A percentile compares a stretch with the other conserved stretches of the same genome.
These are phyloP conservation scores for Arctostaphylos glauca DNA, from an alignment of 148 eudicot genomes.

Conservation along the genomic window DNA sequence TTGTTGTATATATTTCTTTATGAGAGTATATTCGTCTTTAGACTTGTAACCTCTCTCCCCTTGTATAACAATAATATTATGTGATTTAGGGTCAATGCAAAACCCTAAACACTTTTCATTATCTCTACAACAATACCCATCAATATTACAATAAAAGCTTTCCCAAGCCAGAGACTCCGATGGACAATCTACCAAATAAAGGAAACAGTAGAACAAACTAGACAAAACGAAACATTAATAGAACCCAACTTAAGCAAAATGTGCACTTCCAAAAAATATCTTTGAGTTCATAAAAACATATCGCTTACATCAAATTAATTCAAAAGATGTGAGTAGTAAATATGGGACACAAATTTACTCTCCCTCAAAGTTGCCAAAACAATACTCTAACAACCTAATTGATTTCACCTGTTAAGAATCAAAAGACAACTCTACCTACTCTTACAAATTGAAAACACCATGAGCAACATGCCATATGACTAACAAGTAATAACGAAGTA, in stretches of 20 bases:
- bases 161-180: background rate
- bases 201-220: background rate
- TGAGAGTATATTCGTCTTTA: too few relatives aligned
- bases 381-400: background rate
- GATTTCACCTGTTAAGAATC: background rate
- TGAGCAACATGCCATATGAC: background rate
- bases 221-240: background rate
- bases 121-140: background rate
- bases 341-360: background rate
- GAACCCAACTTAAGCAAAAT: background rate
- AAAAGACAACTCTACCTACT: background rate
- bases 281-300: background rate
- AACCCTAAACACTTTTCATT: too few relatives aligned
- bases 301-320: background rate
- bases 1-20: too few relatives aligned
- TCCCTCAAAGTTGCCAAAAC: background rate
- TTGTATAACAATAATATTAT: too few relatives aligned
- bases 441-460: background rate
- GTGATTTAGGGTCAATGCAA: too few relatives aligned
- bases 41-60: too few relatives aligned
- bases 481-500: background rate
- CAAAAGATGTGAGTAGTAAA: background rate
- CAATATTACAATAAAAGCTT: background rate
- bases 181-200: conserved; percentile 3
- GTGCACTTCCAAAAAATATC: background rate